Conservation (phyloP, 1,284 basidiomycete genomes). For the Mycena citricolor region DNA sequence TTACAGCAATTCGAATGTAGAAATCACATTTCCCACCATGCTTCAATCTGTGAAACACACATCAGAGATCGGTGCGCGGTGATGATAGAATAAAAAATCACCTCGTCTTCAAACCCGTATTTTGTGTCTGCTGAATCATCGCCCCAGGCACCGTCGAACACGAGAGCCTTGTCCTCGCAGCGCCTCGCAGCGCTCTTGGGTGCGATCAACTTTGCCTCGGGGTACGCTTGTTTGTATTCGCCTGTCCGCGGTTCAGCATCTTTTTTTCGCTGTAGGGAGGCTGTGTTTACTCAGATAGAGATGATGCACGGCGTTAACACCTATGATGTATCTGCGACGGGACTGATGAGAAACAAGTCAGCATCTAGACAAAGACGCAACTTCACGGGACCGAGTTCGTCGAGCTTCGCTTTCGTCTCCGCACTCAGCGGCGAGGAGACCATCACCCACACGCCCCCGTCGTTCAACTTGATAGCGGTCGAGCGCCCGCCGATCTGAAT, state of each 20-base stretch:
- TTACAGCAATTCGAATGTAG: background rate
- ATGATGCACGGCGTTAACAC: constrained; percentile 65
- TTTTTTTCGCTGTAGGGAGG: background rate
- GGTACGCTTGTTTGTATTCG: constrained; percentile 74
- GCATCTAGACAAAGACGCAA: constrained; percentile 32
- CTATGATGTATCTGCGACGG: constrained; percentile 57
- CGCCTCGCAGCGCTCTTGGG: constrained; percentile 52
- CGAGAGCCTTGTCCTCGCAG: constrained; percentile 27
- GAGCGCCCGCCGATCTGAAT: constrained; percentile 79
- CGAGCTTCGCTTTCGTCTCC: constrained; percentile 70
- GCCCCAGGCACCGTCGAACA: constrained; percentile 61
- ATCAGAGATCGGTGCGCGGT: constrained; percentile 4
- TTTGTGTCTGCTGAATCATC: constrained; percentile 56
- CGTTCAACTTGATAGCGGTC: constrained; percentile 75
- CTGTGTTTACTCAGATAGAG: constrained; percentile 51
- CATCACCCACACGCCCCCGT: constrained; percentile 79
- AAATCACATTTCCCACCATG: constrained; percentile 48
- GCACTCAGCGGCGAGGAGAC: constrained; percentile 80
- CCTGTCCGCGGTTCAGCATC: constrained; percentile 33
- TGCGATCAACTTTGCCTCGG: constrained; percentile 72
- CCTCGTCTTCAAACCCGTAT: constrained; percentile 85
- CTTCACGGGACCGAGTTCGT: constrained; percentile 77
- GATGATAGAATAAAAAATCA: constrained; percentile 31
- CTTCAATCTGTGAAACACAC: constrained; percentile 48
- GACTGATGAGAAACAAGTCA: background rate